Conservation (phyloP, 2,329 filamentous ascomycete genomes). For the Fusarium bactridioides region DNA sequence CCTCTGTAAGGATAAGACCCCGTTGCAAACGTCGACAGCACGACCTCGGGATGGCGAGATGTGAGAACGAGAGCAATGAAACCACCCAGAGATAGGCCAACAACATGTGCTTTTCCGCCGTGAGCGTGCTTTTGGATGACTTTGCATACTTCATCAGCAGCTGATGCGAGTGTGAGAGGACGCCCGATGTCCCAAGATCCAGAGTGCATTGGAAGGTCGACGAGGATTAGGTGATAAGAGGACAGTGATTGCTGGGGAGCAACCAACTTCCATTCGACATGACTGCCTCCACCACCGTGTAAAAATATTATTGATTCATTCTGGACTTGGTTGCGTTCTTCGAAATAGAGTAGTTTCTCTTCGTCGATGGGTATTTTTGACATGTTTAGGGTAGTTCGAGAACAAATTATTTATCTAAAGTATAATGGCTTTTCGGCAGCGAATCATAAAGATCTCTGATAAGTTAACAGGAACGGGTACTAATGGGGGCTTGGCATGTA, state of each 20-base stretch:
- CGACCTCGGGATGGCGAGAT: background rate
- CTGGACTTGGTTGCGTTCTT: background rate
- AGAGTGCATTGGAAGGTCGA: conserved; percentile 23
- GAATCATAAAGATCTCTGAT: background rate
- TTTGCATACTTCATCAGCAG: conserved; percentile 36
- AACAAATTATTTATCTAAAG: background rate
- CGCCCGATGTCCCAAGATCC: background rate
- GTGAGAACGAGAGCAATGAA: conserved; percentile 13
- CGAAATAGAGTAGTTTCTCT: background rate
- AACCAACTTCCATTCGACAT: conserved; percentile 15
- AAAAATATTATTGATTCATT: conserved; percentile 6
- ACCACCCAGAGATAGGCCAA: conserved; percentile 48
- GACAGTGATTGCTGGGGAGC: background rate
- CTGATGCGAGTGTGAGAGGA: background rate
- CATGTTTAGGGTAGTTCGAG: background rate
- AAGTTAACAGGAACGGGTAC: background rate
- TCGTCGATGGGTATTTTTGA: background rate
- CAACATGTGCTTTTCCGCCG: conserved; percentile 48
- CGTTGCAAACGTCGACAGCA: conserved; percentile 9
- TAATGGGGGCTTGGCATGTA: background rate
- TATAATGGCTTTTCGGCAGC: background rate
- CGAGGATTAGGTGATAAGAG: conserved; percentile 11
- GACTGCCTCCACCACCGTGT: conserved; percentile 5
- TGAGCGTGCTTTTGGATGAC: conserved; percentile 47
- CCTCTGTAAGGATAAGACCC: conserved; percentile 14